Percentiles rank a stretch among this genome's conserved stretches.
These are phyloP conservation scores for Blastomyces percursus DNA, from an alignment of 2,329 filamentous ascomycete species.

Conservation along the genomic window DNA sequence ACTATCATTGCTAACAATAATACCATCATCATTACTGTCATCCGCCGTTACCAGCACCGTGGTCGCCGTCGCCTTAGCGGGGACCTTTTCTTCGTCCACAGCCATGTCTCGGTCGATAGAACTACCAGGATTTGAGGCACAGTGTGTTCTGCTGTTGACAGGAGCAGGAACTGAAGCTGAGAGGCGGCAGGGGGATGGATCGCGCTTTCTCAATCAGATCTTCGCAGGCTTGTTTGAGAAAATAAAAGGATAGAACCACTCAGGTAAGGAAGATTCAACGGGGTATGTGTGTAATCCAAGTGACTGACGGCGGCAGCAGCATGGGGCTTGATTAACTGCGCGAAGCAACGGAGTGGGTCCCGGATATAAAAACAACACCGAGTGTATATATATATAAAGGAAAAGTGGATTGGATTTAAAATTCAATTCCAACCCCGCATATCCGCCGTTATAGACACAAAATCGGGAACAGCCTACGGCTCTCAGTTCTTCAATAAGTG, in stretches of 20 bases:
- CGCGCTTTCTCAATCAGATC: neutral
- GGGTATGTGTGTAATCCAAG: too few relatives aligned
- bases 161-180: neutral
- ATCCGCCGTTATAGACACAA: too few relatives aligned
- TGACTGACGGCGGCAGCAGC: too few relatives aligned
- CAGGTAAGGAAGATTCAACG: neutral
- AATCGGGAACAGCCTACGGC: too few relatives aligned
- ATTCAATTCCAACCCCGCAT: too few relatives aligned
- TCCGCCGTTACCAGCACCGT: neutral
- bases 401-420: too few relatives aligned
- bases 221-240: too few relatives aligned
- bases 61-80: neutral
- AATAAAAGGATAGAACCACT: neutral
- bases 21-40: neutral
- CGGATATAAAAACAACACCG: too few relatives aligned
- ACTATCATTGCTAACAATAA: neutral
- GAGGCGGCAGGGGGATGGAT: neutral
- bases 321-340: too few relatives aligned
- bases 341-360: too few relatives aligned
- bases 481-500: too few relatives aligned
- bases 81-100: neutral
- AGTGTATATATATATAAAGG: too few relatives aligned
- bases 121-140: neutral
- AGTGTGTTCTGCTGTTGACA: neutral
- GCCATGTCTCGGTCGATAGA: neutral